Conservation (phyloP, 2,329 filamentous ascomycete genomes). For the Colletotrichum magnum region DNA sequence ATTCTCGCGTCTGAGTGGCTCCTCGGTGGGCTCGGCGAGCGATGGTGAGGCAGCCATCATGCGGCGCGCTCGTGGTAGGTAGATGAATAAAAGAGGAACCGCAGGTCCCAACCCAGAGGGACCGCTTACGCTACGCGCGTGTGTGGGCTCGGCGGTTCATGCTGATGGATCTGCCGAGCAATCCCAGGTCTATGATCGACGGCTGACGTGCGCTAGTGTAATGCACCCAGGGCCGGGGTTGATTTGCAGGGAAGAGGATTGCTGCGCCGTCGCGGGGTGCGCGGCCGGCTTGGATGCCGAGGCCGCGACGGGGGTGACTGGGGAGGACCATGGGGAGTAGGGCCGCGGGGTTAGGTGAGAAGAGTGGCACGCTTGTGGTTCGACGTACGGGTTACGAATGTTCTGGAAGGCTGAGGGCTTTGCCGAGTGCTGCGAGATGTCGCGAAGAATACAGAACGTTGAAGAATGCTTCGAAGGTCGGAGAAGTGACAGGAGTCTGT, state of each 20-base stretch:
- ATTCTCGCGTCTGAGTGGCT: not conserved
- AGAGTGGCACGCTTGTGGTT: not conserved
- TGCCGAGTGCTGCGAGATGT: too few species aligned
- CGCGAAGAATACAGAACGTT: too few species aligned
- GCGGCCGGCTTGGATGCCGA: constrained; percentile 14
- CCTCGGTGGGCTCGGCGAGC: not conserved
- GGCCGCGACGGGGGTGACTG: not conserved
- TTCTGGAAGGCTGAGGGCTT: constrained; percentile 13
- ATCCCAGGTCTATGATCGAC: constrained; percentile 9
- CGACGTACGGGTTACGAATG: not conserved
- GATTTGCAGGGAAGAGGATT: not conserved
- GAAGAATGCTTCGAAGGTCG: not conserved
- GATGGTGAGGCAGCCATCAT: constrained; percentile 6
- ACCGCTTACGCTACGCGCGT: not conserved
- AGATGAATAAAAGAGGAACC: constrained; percentile 9
- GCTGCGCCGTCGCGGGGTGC: not conserved
- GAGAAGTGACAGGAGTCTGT: not conserved
- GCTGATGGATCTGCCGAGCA: constrained; percentile 18
- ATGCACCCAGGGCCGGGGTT: constrained; percentile 24
- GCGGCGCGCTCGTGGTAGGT: not conserved
- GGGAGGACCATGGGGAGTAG: not conserved
- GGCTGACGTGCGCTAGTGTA: constrained; percentile 22
- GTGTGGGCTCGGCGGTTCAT: constrained; percentile 1
- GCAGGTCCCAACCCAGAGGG: not conserved
- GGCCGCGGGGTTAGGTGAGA: not conserved